Evolutionary conservation across 148 eudicot species (phyloP).

Genomic region (Polygonum maritimum): DNA sequence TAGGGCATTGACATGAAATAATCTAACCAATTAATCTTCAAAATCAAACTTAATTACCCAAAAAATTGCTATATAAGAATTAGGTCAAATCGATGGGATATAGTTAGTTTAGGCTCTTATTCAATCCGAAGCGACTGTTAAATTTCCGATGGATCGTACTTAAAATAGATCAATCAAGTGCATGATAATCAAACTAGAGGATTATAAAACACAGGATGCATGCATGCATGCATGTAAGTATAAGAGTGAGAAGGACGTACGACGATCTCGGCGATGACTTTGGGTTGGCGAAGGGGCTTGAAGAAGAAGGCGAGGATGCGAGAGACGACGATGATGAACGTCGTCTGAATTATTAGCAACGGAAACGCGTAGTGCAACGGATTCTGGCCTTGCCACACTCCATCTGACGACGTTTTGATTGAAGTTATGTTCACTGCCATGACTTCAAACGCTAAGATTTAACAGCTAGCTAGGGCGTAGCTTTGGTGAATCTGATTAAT

Average conservation of each 20-base stretch:
- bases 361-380: constrained; percentile 25
- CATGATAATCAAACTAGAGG: not conserved
- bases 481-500: not conserved
- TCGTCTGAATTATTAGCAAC: constrained; percentile 18
- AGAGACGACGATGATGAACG: constrained; percentile 16
- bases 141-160: no score
- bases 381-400: constrained; percentile 20
- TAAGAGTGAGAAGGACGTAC: constrained; percentile 13
- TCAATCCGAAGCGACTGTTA: no score
- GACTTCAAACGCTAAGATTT: not conserved
- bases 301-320: constrained; percentile 20
- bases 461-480: no score
- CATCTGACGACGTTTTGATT: constrained; percentile 22
- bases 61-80: not conserved
- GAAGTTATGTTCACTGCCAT: constrained; percentile 13
- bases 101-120: no score
- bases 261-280: constrained; percentile 29
- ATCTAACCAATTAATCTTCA: not conserved
- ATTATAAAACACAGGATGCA: no score
- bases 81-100: not conserved
- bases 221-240: not conserved
- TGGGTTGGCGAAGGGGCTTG: constrained; percentile 24
- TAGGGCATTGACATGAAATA: no score
- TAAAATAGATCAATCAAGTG: not conserved
- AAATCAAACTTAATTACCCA: not conserved